phyloP scores from a whole-genome alignment of 1,284 basidiomycete genomes.

The Puccinia hordei region DNA sequence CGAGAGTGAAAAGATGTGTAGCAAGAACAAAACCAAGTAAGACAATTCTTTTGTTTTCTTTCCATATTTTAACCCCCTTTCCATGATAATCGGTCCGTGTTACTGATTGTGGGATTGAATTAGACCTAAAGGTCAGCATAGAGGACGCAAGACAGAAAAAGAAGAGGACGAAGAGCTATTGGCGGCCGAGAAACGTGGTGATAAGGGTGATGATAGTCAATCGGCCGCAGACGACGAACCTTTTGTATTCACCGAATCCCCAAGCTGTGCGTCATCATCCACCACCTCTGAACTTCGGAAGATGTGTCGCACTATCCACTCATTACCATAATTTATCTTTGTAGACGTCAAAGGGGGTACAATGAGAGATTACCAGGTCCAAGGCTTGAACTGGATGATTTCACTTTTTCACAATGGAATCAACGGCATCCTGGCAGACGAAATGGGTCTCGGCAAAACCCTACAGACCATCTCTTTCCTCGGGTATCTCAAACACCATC shows the following conservation, averaged over 20 bases:
- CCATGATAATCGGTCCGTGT: not conserved
- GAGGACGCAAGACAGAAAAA: conserved; percentile 93
- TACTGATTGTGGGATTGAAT: not conserved
- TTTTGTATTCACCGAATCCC: conserved; percentile 87
- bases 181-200: conserved; percentile 65
- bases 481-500: conserved; percentile 86
- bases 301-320: not conserved
- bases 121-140: conserved; percentile 65
- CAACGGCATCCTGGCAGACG: conserved; percentile 89
- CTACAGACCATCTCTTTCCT: conserved; percentile 98
- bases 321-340: not conserved
- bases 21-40: conserved; percentile 75
- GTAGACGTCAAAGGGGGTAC: conserved; percentile 70
- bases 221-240: conserved; percentile 68
- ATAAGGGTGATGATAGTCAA: conserved; percentile 31
- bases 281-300: not conserved
- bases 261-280: conserved; percentile 67
- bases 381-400: conserved; percentile 97
- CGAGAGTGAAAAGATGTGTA: conserved; percentile 67
- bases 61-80: not conserved
- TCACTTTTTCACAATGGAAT: conserved; percentile 87
- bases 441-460: conserved; percentile 93
- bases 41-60: not conserved
- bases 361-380: conserved; percentile 93
- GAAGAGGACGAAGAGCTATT: conserved; percentile 95